Evolutionary conservation across 2,329 filamentous ascomycete species (phyloP).

Genomic region (Fusarium sp.): DNA sequence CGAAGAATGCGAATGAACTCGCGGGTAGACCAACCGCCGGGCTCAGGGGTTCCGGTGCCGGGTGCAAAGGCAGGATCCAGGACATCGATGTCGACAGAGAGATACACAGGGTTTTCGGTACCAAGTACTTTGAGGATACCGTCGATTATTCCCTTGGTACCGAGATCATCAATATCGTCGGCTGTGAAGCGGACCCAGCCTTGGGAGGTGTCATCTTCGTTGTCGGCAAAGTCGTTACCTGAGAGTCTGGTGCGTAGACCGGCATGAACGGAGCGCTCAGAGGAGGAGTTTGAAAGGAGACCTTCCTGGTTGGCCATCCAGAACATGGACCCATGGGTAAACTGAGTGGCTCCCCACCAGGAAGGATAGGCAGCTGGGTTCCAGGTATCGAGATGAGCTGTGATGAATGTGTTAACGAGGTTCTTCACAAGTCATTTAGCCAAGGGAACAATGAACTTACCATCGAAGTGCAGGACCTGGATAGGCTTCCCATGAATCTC

Average conservation of each 20-base stretch:
- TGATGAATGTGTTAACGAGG: not conserved
- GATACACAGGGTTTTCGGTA: constrained; percentile 80
- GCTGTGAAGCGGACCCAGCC: constrained; percentile 82
- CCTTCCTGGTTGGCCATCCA: constrained; percentile 87
- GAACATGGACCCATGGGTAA: constrained; percentile 93
- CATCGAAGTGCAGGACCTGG: constrained; percentile 78
- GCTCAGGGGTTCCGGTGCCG: constrained; percentile 88
- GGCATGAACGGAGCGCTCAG: constrained; percentile 80
- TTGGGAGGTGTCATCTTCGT: constrained; percentile 77
- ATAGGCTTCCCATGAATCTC: constrained; percentile 69
- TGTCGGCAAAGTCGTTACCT: constrained; percentile 71
- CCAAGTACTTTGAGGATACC: constrained; percentile 78
- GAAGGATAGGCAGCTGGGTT: constrained; percentile 82
- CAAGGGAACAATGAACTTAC: constrained; percentile 19
- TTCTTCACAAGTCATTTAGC: not conserved
- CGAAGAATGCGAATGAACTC: constrained; percentile 86
- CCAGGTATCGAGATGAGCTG: constrained; percentile 83
- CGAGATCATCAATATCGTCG: constrained; percentile 88
- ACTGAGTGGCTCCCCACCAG: constrained; percentile 72
- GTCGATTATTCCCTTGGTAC: constrained; percentile 74
- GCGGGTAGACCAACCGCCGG: constrained; percentile 89
- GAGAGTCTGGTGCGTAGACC: constrained; percentile 82
- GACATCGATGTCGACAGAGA: constrained; percentile 85
- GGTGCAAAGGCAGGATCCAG: constrained; percentile 75
- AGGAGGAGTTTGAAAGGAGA: constrained; percentile 74